Percentiles rank a stretch among this genome's conserved stretches.
Evolutionary conservation across 2,329 filamentous ascomycete species (phyloP).

Genomic region (Phoma herbarum): DNA sequence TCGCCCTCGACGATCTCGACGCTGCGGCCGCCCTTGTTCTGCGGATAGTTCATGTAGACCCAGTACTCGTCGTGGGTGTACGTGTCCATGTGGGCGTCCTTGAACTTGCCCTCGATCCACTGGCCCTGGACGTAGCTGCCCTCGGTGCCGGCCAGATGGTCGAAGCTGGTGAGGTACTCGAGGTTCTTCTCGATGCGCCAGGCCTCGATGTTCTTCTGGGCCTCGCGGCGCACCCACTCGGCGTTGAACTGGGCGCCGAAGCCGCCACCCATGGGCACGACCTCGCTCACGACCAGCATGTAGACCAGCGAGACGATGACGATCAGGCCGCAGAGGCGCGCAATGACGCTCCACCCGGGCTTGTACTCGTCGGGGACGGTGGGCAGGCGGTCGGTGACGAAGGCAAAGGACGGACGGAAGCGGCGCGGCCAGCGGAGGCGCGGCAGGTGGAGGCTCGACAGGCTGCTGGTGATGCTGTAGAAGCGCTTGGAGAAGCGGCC

Average conservation of each 20-base stretch:
- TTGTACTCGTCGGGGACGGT: conserved; percentile 58
- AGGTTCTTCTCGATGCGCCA: conserved; percentile 71
- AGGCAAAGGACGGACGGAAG: conserved; percentile 33
- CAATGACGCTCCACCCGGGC: conserved; percentile 71
- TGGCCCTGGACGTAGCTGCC: conserved; percentile 87
- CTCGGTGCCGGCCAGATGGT: conserved; percentile 93
- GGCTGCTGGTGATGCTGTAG: conserved; percentile 63
- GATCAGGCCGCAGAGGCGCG: conserved; percentile 76
- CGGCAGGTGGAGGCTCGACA: conserved; percentile 64
- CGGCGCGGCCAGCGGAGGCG: conserved; percentile 14
- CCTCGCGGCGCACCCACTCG: conserved; percentile 78
- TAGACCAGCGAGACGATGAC: conserved; percentile 82
- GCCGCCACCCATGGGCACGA: conserved; percentile 73
- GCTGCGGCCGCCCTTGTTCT: conserved; percentile 73
- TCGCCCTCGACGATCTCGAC: conserved; percentile 80
- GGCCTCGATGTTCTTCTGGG: conserved; percentile 76
- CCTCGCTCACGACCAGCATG: conserved; percentile 82
- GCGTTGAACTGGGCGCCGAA: conserved; percentile 77
- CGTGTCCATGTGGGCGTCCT: conserved; percentile 74
- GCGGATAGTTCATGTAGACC: conserved; percentile 92
- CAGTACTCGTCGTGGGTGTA: conserved; percentile 77
- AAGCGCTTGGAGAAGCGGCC: conserved; percentile 65
- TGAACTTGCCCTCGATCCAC: conserved; percentile 83
- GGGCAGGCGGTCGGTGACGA: conserved; percentile 50
- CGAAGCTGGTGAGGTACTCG: conserved; percentile 79